Base-by-base conservation (phyloP, 805 yeast genomes). In the Saccharomycopsis fermentans region DNA sequence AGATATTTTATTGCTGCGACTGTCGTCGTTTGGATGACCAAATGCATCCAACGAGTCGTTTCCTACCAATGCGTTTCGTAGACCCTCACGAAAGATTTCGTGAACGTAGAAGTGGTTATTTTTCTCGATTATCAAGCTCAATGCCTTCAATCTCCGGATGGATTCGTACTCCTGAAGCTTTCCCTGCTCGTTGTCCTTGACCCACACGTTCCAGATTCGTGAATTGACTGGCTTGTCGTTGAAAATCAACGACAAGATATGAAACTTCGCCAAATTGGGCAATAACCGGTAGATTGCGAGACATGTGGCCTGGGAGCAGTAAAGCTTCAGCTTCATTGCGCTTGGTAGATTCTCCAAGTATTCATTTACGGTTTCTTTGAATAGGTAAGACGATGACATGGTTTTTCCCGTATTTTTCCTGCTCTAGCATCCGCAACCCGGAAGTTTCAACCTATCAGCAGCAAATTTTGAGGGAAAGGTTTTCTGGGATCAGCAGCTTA, bases 261-360 rank as follows among this genome's bases (percentile, higher is more conserved):
- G 85, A 70, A 89, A 86, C 69, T 92, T 91, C 32, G 97, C 96
- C 63, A 94, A 71, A 26, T 91, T 83, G 0, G 99, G 97, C 17
- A 94, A 76, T 60, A 94, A 75, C 63, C 99, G 77, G 69, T 85
- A 91, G n/a, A 94, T 84, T 1, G 99, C 95, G 53, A 94, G 76
- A 69, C 97, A 90, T 58, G 99, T 89, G 12, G 97, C 96, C 1
- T 99, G 96, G 55, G 88, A 81, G 65, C 82, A 84, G 71, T 87
- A 94, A 24, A 94, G 77, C 67, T 90, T 81, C 24, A 84, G 77
- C 65, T 91, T 92, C n/a, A 90, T 88, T 5, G 86, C 77, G 67
- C 86, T 90, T 1, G 98, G 96, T 5, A 94, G 81, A 19, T 88
- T 90, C 68, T 90, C 97, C 61, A 94, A 76, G 71, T 94, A 90